Conservation (phyloP, 805 yeast genomes). For the Clavispora asparagi region DNA sequence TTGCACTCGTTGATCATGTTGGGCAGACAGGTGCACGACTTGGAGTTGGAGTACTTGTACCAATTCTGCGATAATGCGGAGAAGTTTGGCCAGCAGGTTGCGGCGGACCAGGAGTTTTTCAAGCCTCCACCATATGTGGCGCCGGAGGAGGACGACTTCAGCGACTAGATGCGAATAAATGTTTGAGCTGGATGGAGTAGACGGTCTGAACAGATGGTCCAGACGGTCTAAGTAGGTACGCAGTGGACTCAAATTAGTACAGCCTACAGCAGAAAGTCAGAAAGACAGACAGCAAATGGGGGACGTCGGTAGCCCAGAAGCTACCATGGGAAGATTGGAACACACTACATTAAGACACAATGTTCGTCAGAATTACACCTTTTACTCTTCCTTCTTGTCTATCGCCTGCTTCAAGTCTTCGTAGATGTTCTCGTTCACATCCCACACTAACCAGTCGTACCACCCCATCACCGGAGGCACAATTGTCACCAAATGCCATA, state of each 20-base stretch:
- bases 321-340: too few species aligned
- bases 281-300: too few species aligned
- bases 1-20: conserved; percentile 85
- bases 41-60: conserved; percentile 79
- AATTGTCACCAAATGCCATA: conserved; percentile 19
- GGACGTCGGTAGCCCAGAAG: too few species aligned
- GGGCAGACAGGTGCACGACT: conserved; percentile 91
- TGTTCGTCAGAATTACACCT: too few species aligned
- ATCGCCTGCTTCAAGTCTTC: conserved; percentile 8
- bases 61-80: conserved; percentile 66
- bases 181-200: neutral
- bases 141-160: conserved; percentile 22
- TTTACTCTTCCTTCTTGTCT: conserved; percentile 8
- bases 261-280: too few species aligned
- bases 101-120: conserved; percentile 59
- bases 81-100: conserved; percentile 38
- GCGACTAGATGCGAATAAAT: conserved; percentile 3
- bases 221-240: too few species aligned
- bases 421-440: conserved; percentile 26
- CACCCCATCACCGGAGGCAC: conserved; percentile 40
- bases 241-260: too few species aligned
- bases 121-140: conserved; percentile 69
- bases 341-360: neutral
- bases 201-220: too few species aligned
- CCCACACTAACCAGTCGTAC: conserved; percentile 45